phyloP scores from a whole-genome alignment of 108 stramenopile genomes.

The Hondaea fermentalgiana region DNA sequence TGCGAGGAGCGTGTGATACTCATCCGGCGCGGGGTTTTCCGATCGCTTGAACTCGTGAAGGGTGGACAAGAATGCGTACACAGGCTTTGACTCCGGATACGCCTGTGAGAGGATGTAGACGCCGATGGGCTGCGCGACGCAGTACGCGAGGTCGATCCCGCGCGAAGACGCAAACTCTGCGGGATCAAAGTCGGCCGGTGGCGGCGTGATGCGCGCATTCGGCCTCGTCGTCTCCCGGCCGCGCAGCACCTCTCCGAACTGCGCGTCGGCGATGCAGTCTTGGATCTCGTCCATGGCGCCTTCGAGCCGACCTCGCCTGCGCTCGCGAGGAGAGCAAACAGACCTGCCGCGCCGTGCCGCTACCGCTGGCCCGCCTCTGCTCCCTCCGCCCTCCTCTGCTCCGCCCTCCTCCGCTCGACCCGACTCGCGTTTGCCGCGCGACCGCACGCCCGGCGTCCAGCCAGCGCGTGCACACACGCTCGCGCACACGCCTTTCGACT shows the following conservation, averaged over 20 bases:
- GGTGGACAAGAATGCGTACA: background rate
- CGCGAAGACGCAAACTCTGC: background rate
- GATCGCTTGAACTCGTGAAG: background rate
- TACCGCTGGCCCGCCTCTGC: no score
- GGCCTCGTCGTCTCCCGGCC: background rate
- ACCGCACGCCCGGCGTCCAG: no score
- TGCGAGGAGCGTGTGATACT: background rate
- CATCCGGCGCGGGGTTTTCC: background rate
- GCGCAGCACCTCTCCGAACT: constrained; percentile 16
- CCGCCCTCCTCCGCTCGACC: no score
- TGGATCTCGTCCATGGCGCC: constrained; percentile 9
- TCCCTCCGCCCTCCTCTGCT: no score
- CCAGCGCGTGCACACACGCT: no score
- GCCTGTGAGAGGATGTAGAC: background rate
- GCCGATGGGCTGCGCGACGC: background rate
- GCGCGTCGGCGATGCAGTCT: constrained; percentile 12
- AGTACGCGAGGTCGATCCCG: background rate
- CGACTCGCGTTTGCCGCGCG: no score
- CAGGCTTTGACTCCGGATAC: background rate
- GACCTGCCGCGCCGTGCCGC: no score
- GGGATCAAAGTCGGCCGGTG: background rate
- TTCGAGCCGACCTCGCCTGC: no score
- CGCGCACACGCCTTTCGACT: no score
- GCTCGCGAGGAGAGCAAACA: no score
- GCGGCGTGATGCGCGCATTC: background rate